phyloP scores from a whole-genome alignment of 352 stramenopile genomes.

The Aphanomyces stellatus region DNA sequence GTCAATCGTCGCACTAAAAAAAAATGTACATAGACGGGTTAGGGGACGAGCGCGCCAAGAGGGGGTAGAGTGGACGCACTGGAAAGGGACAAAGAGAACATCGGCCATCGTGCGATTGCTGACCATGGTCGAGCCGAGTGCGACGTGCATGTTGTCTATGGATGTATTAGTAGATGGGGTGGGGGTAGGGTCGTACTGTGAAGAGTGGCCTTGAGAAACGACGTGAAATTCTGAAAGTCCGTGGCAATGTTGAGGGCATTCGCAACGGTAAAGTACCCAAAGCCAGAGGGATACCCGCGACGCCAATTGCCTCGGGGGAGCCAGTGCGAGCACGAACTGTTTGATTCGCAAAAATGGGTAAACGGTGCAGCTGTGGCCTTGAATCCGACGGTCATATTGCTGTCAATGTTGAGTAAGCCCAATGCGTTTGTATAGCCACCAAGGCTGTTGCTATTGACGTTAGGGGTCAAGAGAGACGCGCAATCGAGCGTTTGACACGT shows the following conservation, averaged over 20 bases:
- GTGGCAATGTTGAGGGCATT: slow-evolving; percentile 22
- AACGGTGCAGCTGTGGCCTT: slow-evolving; percentile 24
- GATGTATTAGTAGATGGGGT: background rate
- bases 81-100: background rate
- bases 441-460: slow-evolving; percentile 27
- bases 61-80: background rate
- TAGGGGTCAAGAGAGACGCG: slow-evolving; percentile 37
- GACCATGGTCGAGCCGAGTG: background rate
- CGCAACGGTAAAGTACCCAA: slow-evolving; percentile 42
- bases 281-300: slow-evolving; percentile 37
- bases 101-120: slow-evolving; percentile 11
- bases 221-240: slow-evolving; percentile 15
- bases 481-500: slow-evolving; percentile 39
- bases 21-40: too few species aligned
- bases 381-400: slow-evolving; percentile 17
- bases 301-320: slow-evolving; percentile 49
- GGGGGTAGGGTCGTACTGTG: slow-evolving; percentile 5
- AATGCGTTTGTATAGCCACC: slow-evolving; percentile 31
- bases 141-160: slow-evolving; percentile 18
- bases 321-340: slow-evolving; percentile 33
- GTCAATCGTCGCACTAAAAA: slow-evolving; percentile 12
- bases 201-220: slow-evolving; percentile 1
- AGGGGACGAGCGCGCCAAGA: background rate
- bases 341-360: slow-evolving; percentile 45
- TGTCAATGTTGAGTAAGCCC: slow-evolving; percentile 27